Evolutionary conservation across 1,139 yeast genomes (phyloP), one percentile per base, ranked within the genome.

Genomic region (Casaregolazyma lundiana): DNA sequence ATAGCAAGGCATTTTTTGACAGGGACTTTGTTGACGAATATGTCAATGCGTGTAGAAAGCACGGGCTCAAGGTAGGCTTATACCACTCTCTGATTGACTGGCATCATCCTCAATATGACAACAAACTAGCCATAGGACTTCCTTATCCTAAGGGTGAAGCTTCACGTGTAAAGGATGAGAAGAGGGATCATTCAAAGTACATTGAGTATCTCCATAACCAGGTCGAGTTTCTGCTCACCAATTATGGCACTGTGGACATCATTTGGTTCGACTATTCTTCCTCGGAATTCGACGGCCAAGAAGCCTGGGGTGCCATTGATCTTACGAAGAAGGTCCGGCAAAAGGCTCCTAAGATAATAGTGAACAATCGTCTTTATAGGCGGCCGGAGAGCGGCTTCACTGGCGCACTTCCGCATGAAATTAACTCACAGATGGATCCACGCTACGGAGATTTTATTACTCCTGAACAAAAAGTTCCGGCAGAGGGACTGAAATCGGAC

Each of bases 181-280:
- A 20, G 6, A 38, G 44, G 13, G 45, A 50, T 24, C 51, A 46
- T 16, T 6, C 34, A 9, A 15, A 26, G 22, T 50, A 50, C 34
- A 29, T 46, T 18, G 41, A 43, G 24, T 50, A 46, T 17, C 40
- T 50, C 17, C 53, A 50, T 24, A 34, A 41, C 20, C 49, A 43
- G 32, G 49, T 48, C 4, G 43, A 46, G 17, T 51, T 48, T 19
- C 30, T 50, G 18, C 37, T 50, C 22, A 34, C 20, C 13, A 48
- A 50, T 21, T 50, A 50, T 21, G 50, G 46, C 3, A 26, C 18
- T 2, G 21, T 43, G 13, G 46, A 39, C 16, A 45, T 43, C 16
- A n/a, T 50, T 35, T 50, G 53, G 53, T 46, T 50, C 37, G 53
- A 50, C 30, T 50, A 35, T 29, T 39, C 46, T n/a, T 44, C 49